These are phyloP conservation scores for Leccinum variicolor DNA, from an alignment of 768 basidiomycete species.

Conservation along the genomic window DNA sequence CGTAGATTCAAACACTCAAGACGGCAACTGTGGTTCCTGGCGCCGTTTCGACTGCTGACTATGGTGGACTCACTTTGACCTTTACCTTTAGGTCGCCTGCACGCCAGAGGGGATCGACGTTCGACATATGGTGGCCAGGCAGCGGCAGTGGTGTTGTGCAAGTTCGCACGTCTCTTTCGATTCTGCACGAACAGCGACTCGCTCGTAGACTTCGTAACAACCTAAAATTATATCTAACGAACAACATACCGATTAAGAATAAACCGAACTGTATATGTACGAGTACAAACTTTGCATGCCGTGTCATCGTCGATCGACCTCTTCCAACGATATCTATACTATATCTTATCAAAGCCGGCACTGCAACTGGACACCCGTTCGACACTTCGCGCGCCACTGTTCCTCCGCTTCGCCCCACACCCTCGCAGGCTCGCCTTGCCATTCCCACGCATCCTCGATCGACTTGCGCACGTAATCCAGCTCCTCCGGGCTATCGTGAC, in stretches of 20 bases:
- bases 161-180: no score
- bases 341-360: no score
- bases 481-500: background rate
- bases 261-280: background rate
- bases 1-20: no score
- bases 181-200: no score
- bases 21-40: no score
- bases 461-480: conserved; percentile 7
- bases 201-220: no score
- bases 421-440: conserved; percentile 9
- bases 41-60: no score
- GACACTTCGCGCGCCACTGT: conserved; percentile 5
- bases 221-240: background rate
- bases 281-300: background rate
- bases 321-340: background rate
- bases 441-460: conserved; percentile 21
- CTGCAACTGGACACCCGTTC: background rate
- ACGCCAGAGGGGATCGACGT: no score
- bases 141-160: no score
- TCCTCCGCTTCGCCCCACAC: conserved; percentile 12
- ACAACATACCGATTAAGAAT: background rate
- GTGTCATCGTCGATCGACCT: background rate
- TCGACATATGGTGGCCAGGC: no score
- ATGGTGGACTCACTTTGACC: no score
- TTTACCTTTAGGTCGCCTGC: no score